A percentile compares a stretch with the other conserved stretches of the same genome.
Evolutionary conservation across 371 early-diverging fungal species (phyloP).

Genomic region (Haplosporangium sp.): DNA sequence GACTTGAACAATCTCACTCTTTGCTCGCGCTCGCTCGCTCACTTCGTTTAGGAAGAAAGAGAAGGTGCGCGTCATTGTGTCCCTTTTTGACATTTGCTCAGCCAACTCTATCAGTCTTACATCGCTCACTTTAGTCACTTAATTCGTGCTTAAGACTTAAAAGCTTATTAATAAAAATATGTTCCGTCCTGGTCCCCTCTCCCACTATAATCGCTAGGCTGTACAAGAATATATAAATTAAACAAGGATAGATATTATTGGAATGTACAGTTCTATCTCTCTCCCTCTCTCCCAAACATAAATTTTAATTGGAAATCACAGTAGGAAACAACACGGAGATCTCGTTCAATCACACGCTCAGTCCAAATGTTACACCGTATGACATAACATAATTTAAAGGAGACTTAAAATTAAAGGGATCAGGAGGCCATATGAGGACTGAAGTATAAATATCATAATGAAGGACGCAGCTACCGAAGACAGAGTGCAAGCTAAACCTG

Average conservation of each 20-base stretch:
- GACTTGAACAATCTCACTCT: neutral
- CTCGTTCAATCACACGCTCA: neutral
- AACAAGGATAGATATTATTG: neutral
- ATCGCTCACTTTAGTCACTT: neutral
- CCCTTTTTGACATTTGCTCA: neutral
- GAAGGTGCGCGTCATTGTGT: neutral
- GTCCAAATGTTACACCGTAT: neutral
- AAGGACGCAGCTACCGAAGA: too few species aligned
- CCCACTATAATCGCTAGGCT: neutral
- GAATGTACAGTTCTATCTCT: neutral
- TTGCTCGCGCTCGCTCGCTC: neutral
- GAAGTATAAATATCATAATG: neutral
- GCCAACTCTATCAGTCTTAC: neutral
- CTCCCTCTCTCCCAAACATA: neutral
- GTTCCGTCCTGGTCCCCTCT: neutral
- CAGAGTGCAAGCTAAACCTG: neutral
- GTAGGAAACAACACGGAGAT: slow-evolving; percentile 8
- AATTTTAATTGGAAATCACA: neutral
- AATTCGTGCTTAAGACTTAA: neutral
- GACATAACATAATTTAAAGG: neutral
- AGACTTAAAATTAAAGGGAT: slow-evolving; percentile 10
- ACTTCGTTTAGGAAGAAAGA: slow-evolving; percentile 1
- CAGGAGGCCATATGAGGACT: slow-evolving; percentile 8
- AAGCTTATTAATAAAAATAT: too few species aligned
- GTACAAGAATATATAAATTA: slow-evolving; percentile 1